Conservation (phyloP, 2,329 filamentous ascomycete genomes). For the Rosellinia necatrix region DNA sequence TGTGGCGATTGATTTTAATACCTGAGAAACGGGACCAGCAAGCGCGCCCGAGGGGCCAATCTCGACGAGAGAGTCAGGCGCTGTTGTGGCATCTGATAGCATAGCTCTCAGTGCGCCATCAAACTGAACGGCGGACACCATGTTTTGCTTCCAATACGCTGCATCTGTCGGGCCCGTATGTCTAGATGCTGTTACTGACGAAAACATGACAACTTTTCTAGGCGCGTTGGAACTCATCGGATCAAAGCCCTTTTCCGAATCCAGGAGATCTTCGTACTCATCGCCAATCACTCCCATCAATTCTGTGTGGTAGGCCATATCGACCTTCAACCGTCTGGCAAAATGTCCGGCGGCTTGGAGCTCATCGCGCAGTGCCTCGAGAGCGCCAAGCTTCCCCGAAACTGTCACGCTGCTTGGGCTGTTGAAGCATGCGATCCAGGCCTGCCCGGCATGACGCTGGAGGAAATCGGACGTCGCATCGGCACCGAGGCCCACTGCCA, state of each 20-base stretch:
- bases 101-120: slow-evolving; percentile 9
- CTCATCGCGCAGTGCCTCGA: not conserved
- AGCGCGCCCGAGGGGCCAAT: slow-evolving; percentile 32
- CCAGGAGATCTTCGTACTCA: slow-evolving; percentile 21
- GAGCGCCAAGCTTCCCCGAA: slow-evolving; percentile 21
- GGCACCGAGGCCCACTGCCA: slow-evolving; percentile 9
- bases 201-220: slow-evolving; percentile 14
- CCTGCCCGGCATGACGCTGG: not conserved
- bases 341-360: slow-evolving; percentile 28
- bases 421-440: slow-evolving; percentile 36
- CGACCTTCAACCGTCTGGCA: slow-evolving; percentile 31
- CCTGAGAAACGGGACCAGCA: slow-evolving; percentile 33
- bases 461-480: not conserved
- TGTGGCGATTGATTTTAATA: slow-evolving; percentile 21
- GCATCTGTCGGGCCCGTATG: not conserved
- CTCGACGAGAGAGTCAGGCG: slow-evolving; percentile 33
- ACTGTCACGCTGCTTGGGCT: slow-evolving; percentile 37
- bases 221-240: not conserved
- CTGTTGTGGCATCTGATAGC: not conserved
- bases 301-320: slow-evolving; percentile 32
- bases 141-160: slow-evolving; percentile 39
- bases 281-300: slow-evolving; percentile 21
- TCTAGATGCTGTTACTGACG: slow-evolving; percentile 7
- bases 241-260: not conserved
- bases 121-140: slow-evolving; percentile 38